Evolutionary conservation across 2,329 filamentous ascomycete species (phyloP).

Genomic region (Passalora sequoiae): DNA sequence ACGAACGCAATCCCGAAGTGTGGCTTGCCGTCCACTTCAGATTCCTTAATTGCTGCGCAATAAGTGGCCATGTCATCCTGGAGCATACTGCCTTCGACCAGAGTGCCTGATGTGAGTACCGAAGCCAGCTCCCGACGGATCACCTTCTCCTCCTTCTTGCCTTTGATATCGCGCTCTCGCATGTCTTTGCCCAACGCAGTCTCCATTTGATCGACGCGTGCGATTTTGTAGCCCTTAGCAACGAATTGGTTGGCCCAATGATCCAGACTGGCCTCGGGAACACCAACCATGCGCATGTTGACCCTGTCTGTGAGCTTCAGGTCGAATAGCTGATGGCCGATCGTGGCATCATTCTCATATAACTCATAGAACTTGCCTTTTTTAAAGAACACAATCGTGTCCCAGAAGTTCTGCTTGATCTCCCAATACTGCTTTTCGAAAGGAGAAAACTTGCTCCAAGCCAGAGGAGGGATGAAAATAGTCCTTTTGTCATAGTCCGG

Average conservation of each 20-base stretch:
- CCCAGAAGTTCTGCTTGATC: conserved; percentile 97
- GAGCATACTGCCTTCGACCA: conserved; percentile 94
- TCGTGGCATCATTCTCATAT: conserved; percentile 94
- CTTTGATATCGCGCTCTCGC: conserved; percentile 72
- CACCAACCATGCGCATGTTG: conserved; percentile 99
- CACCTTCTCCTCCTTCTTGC: conserved; percentile 81
- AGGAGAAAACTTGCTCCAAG: conserved; percentile 77
- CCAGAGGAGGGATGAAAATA: conserved; percentile 77
- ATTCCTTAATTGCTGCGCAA: conserved; percentile 83
- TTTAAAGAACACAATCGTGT: conserved; percentile 98
- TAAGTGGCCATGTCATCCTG: conserved; percentile 97
- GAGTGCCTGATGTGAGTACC: conserved; percentile 83
- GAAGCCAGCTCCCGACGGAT: conserved; percentile 87
- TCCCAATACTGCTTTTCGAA: conserved; percentile 99
- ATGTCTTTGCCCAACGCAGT: conserved; percentile 95
- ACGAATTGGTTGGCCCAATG: conserved; percentile 98
- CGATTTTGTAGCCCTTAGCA: conserved; percentile 95
- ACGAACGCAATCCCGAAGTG: conserved; percentile 90
- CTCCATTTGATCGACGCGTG: conserved; percentile 93
- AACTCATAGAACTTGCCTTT: conserved; percentile 99
- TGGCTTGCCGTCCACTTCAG: conserved; percentile 64
- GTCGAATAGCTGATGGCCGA: conserved; percentile 94
- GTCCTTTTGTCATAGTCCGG: conserved; percentile 88
- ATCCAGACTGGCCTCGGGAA: conserved; percentile 90
- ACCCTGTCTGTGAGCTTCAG: conserved; percentile 95